phyloP scores from a whole-genome alignment of 1,284 basidiomycete species.

The Puccinia hordei region DNA sequence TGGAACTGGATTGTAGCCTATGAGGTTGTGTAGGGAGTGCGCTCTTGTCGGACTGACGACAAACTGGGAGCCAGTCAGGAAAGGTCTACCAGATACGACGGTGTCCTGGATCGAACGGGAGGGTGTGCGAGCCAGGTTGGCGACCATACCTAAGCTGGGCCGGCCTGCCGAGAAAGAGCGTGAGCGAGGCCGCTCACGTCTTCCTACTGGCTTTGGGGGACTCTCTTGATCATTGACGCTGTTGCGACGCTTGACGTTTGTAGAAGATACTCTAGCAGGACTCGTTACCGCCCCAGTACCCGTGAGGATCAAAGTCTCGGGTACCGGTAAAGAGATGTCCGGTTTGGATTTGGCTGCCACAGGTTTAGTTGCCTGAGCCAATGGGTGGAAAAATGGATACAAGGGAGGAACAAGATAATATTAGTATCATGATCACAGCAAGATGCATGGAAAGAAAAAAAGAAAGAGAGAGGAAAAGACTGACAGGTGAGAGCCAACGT shows the following conservation, averaged over 20 bases:
- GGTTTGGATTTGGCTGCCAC: background rate
- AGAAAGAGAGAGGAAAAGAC: background rate
- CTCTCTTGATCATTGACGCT: constrained; percentile 27
- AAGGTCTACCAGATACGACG: background rate
- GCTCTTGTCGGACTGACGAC: constrained; percentile 12
- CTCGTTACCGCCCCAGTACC: background rate
- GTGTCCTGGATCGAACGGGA: constrained; percentile 12
- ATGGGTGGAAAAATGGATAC: background rate
- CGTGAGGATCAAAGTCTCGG: constrained; percentile 5
- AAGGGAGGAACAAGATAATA: background rate
- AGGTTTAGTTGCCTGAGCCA: background rate
- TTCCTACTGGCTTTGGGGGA: background rate
- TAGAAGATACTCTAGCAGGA: background rate
- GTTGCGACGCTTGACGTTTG: background rate
- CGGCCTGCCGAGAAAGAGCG: constrained; percentile 18
- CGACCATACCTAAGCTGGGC: constrained; percentile 14
- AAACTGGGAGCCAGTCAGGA: background rate
- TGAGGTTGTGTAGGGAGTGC: constrained; percentile 15
- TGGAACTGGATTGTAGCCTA: background rate
- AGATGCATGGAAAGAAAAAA: background rate
- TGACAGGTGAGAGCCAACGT: constrained; percentile 29
- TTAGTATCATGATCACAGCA: background rate
- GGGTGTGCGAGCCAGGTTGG: constrained; percentile 10
- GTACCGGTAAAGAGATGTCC: constrained; percentile 20
- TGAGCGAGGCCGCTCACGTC: constrained; percentile 5